A percentile compares a stretch with the other conserved stretches of the same genome.
Conservation (phyloP, 1,139 yeast genomes). For the Diutina sp. region DNA sequence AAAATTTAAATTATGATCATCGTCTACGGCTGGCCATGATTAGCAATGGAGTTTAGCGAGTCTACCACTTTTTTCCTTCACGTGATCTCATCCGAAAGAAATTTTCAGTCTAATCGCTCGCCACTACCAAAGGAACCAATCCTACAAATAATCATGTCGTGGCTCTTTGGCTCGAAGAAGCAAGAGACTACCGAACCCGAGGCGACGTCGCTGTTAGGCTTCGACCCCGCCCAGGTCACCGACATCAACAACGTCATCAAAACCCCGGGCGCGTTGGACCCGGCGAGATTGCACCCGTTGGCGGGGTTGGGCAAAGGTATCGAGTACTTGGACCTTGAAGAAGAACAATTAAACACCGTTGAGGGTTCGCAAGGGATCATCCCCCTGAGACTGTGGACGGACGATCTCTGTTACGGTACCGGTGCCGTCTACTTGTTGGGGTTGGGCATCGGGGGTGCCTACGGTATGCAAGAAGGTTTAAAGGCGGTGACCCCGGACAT, state of each 20-base stretch:
- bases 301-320: slow-evolving; percentile 87
- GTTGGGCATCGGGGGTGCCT: slow-evolving; percentile 74
- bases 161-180: slow-evolving; percentile 44
- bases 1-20: too few species aligned
- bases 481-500: slow-evolving; percentile 61
- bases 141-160: slow-evolving; percentile 32
- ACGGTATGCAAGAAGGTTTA: slow-evolving; percentile 81
- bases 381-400: slow-evolving; percentile 95
- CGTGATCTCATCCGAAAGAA: background rate
- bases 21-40: background rate
- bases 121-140: background rate
- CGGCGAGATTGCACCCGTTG: slow-evolving; percentile 50
- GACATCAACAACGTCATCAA: slow-evolving; percentile 53
- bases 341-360: slow-evolving; percentile 50
- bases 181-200: slow-evolving; percentile 15
- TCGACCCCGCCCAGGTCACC: slow-evolving; percentile 54
- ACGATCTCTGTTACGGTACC: slow-evolving; percentile 94
- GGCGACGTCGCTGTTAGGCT: slow-evolving; percentile 29
- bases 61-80: background rate
- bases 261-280: slow-evolving; percentile 39
- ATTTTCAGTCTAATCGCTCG: background rate
- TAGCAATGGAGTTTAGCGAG: background rate
- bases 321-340: slow-evolving; percentile 84
- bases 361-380: slow-evolving; percentile 86
- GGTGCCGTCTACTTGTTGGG: slow-evolving; percentile 80